These are phyloP conservation scores for Pseudofabraea citricarpa DNA, from an alignment of 2,329 filamentous ascomycete species.

Conservation along the genomic window DNA sequence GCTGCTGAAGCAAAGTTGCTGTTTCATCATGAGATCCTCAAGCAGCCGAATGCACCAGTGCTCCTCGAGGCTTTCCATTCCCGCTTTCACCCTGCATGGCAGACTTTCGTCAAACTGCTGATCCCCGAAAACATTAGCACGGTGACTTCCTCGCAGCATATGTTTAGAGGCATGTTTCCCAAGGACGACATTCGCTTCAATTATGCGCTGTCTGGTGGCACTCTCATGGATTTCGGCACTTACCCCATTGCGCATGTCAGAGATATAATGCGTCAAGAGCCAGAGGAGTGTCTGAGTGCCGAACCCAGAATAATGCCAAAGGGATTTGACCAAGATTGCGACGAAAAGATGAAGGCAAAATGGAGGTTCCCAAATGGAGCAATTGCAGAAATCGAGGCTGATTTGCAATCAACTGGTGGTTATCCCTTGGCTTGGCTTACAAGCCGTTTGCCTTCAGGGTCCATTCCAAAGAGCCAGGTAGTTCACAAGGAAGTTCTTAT, in stretches of 20 bases:
- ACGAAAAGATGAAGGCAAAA: slow-evolving; percentile 29
- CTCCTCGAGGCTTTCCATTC: slow-evolving; percentile 50
- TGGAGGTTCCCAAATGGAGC: slow-evolving; percentile 36
- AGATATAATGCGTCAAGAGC: slow-evolving; percentile 33
- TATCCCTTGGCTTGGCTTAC: slow-evolving; percentile 22
- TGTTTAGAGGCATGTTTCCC: slow-evolving; percentile 27
- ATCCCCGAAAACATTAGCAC: slow-evolving; percentile 33
- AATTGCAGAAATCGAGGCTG: slow-evolving; percentile 27
- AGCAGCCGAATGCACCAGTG: slow-evolving; percentile 33
- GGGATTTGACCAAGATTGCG: slow-evolving; percentile 27
- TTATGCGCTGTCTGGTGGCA: slow-evolving; percentile 31
- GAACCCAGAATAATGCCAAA: slow-evolving; percentile 22
- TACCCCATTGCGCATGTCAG: slow-evolving; percentile 36
- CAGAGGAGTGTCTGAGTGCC: slow-evolving; percentile 33
- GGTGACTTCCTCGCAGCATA: slow-evolving; percentile 24
- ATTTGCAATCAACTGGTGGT: slow-evolving; percentile 18
- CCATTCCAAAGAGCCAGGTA: slow-evolving; percentile 15
- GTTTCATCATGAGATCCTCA: slow-evolving; percentile 34
- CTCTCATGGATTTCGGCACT: slow-evolving; percentile 33
- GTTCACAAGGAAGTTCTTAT: slow-evolving; percentile 45
- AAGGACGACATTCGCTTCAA: slow-evolving; percentile 39
- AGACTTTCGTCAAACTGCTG: slow-evolving; percentile 35
- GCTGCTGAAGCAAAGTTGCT: slow-evolving; percentile 37
- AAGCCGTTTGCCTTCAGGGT: slow-evolving; percentile 22
- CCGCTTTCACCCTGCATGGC: slow-evolving; percentile 45